Evolutionary conservation across 2,329 filamentous ascomycete genomes (phyloP), one percentile per base, ranked within the genome.

Genomic region (Sordariomycetes sp.): DNA sequence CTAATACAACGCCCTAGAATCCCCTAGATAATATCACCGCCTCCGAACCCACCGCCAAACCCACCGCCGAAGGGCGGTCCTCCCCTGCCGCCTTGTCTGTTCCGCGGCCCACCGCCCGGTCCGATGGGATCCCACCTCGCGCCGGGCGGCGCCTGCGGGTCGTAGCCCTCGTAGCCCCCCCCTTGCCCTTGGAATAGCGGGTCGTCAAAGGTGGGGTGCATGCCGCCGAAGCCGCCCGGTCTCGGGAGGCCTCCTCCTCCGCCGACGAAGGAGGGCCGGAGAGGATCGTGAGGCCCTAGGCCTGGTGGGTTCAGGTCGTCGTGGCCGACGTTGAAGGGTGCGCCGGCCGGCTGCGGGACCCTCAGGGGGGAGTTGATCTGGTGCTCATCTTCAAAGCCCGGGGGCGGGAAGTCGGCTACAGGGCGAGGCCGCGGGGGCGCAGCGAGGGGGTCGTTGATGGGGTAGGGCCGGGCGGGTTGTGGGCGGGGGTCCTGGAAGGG

Each of bases 141-240:
- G 1, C 94, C 94, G 1, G 90, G 91, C 4, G 94, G 94, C 32
- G 83, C 86, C 68, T 86, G 87, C 1, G 87, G 85, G 67, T 92
- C 81, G 66, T 81, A 87, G 2, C 53, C 53, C 22, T 59, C 51
- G 7, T 64, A 77, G 16, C 72, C 71, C 16, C 73, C 24, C 11
- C 56, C 56, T 3, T 35, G 71, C 18, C 69, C 76, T 40, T 72
- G 71, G 2, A 60, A 61, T 18, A 60, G 52, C 3, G 54, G 90
- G 67, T 97, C 92, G 65, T 96, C 90, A 69, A 96, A 94, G 0
- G 92, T 96, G 1, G 94, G 94, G 71, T 97, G 89, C 94, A 99
- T 99, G 1, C 94, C 94, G 14, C 87, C 85, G 12, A 80, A 80
- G 22, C 85, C 81, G 8, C 54, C 54, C 16, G 83, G 81, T 16